These are phyloP conservation scores for Nannochloropsis granulata DNA, from an alignment of 108 stramenopile species.

Conservation along the genomic window DNA sequence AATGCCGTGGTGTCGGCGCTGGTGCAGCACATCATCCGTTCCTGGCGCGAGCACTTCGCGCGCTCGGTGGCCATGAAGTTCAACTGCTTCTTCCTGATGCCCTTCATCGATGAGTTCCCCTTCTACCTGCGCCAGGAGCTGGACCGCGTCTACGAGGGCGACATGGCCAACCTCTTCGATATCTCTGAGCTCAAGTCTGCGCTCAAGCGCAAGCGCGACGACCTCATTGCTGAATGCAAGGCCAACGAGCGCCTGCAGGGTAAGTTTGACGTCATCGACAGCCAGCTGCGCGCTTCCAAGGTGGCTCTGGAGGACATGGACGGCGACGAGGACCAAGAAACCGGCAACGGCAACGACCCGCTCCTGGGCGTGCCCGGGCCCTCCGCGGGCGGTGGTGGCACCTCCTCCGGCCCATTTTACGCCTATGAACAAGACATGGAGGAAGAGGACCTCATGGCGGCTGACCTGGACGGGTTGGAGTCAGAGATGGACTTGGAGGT, in stretches of 20 bases:
- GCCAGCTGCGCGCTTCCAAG: constrained; percentile 43
- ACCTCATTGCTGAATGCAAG: constrained; percentile 57
- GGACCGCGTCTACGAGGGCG: constrained; percentile 51
- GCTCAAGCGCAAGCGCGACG: constrained; percentile 34
- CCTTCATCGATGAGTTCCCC: constrained; percentile 74
- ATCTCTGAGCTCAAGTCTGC: constrained; percentile 26
- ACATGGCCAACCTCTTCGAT: constrained; percentile 47
- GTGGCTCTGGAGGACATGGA: background rate
- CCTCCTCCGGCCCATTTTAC: background rate
- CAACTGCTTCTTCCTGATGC: constrained; percentile 82
- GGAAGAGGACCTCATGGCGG: constrained; percentile 2
- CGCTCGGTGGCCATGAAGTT: constrained; percentile 68
- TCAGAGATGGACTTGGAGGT: background rate
- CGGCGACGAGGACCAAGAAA: background rate
- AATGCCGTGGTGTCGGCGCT: constrained; percentile 61
- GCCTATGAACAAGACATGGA: constrained; percentile 15
- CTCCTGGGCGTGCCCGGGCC: background rate
- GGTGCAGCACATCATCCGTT: constrained; percentile 66
- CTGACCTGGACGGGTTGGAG: background rate
- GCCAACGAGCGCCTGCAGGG: constrained; percentile 60
- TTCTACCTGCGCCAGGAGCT: constrained; percentile 53
- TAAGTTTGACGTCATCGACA: constrained; percentile 56
- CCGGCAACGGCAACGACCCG: background rate
- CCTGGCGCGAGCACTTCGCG: constrained; percentile 68
- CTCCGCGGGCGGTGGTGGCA: background rate